Evolutionary conservation across 768 basidiomycete genomes (phyloP).

Genomic region (Lentinula sp.): DNA sequence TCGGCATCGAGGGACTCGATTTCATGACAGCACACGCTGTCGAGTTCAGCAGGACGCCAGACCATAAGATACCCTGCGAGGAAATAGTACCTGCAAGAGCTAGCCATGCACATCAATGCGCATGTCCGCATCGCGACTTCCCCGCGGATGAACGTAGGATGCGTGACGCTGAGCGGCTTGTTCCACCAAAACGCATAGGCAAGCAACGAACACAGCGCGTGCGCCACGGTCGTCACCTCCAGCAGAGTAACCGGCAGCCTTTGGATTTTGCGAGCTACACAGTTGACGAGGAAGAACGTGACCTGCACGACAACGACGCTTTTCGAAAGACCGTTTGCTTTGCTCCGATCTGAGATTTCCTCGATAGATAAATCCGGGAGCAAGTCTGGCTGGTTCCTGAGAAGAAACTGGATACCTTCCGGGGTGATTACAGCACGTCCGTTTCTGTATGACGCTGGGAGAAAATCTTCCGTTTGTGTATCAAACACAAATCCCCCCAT

Average conservation of each 20-base stretch:
- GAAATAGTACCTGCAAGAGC: background rate
- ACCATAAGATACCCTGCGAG: background rate
- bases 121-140: background rate
- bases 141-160: slow-evolving; percentile 5
- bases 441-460: background rate
- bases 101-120: background rate
- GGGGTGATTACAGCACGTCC: background rate
- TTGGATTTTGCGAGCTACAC: slow-evolving; percentile 7
- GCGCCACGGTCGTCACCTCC: slow-evolving; percentile 14
- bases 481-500: slow-evolving; percentile 1
- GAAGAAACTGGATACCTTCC: background rate
- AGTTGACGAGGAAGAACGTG: slow-evolving; percentile 13
- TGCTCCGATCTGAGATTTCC: slow-evolving; percentile 13
- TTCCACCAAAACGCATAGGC: slow-evolving; percentile 17
- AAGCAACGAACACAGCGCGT: slow-evolving; percentile 11
- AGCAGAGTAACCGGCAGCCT: slow-evolving; percentile 13
- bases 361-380: background rate
- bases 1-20: background rate
- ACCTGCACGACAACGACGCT: slow-evolving; percentile 12
- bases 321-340: slow-evolving; percentile 13
- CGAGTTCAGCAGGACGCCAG: background rate
- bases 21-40: background rate
- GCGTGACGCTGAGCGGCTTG: slow-evolving; percentile 15
- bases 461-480: background rate
- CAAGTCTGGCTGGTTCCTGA: background rate